A percentile compares a stretch with the other conserved stretches of the same genome.
phyloP scores from a whole-genome alignment of 2,329 filamentous ascomycete species.

The Phyllosticta citrichinensis region DNA sequence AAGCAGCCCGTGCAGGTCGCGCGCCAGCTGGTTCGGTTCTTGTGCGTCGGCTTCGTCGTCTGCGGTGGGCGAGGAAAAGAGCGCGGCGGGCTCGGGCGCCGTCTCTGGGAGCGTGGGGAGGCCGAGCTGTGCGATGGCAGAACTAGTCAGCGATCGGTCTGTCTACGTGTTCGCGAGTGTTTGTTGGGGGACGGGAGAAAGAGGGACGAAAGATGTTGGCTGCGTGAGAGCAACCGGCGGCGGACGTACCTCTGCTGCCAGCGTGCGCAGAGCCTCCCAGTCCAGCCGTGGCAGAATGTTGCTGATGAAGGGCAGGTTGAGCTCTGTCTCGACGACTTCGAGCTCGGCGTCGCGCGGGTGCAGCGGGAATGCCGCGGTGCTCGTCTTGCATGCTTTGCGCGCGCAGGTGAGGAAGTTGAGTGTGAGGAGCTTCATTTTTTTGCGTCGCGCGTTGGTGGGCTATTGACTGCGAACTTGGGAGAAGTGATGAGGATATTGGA shows the following conservation, averaged over 20 bases:
- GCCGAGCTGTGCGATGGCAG: constrained; percentile 51
- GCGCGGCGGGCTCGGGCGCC: constrained; percentile 15
- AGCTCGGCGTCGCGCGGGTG: constrained; percentile 90
- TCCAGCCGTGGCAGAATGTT: constrained; percentile 83
- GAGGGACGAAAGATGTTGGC: too few relatives aligned
- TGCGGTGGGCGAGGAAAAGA: constrained; percentile 5
- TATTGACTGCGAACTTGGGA: not conserved
- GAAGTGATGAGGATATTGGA: not conserved
- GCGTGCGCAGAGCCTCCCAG: constrained; percentile 69
- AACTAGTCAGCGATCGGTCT: not conserved
- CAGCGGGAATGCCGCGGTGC: constrained; percentile 71
- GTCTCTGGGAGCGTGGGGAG: constrained; percentile 58
- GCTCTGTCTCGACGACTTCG: constrained; percentile 69
- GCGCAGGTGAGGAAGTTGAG: constrained; percentile 96
- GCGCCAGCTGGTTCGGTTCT: constrained; percentile 57
- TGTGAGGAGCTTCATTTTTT: constrained; percentile 80
- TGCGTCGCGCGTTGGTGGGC: not conserved
- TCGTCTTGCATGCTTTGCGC: constrained; percentile 85
- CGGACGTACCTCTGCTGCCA: constrained; percentile 62
- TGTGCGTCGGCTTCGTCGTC: constrained; percentile 18
- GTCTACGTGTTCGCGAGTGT: not conserved
- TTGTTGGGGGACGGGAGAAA: too few relatives aligned
- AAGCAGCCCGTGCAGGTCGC: constrained; percentile 70
- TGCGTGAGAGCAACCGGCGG: not conserved
- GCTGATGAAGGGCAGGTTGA: constrained; percentile 69